Percentiles rank a stretch among this genome's conserved stretches.
phyloP scores from a whole-genome alignment of 2,329 filamentous ascomycete species.

The Basipetospora chlamydospora region DNA sequence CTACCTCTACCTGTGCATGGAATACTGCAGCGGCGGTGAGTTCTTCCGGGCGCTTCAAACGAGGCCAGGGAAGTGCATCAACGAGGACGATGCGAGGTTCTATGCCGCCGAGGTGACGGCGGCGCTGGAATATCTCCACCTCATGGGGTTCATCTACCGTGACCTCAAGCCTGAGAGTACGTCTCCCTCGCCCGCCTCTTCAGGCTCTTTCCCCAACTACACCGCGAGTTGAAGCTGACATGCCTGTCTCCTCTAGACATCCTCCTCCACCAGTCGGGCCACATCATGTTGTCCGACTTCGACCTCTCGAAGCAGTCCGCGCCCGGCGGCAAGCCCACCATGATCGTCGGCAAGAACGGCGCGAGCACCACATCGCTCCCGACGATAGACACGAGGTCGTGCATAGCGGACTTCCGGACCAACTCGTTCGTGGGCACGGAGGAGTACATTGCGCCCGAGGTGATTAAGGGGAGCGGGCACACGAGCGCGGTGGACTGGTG shows the following conservation, averaged over 20 bases:
- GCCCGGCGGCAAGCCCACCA: constrained; percentile 85
- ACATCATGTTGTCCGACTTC: constrained; percentile 99
- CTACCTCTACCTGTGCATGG: constrained; percentile 98
- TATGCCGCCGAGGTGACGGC: constrained; percentile 97
- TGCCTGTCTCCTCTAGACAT: constrained; percentile 65
- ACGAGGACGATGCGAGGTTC: constrained; percentile 91
- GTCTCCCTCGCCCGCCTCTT: constrained; percentile 21
- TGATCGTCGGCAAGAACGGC: constrained; percentile 88
- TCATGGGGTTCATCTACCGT: constrained; percentile 99
- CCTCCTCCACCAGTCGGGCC: constrained; percentile 92
- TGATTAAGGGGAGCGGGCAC: constrained; percentile 96
- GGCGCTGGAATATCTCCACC: constrained; percentile 85
- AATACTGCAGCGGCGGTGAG: constrained; percentile 97
- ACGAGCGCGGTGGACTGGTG: constrained; percentile 99
- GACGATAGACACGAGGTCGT: constrained; percentile 97
- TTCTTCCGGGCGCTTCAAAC: constrained; percentile 97
- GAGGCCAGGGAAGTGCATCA: constrained; percentile 89
- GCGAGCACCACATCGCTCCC: constrained; percentile 75
- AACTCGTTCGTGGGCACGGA: constrained; percentile 98
- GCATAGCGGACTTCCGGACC: constrained; percentile 94
- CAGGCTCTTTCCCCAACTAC: no score
- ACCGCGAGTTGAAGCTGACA: no score
- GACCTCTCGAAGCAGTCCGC: constrained; percentile 97
- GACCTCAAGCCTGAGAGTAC: constrained; percentile 95
- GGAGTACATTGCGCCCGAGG: constrained; percentile 96